phyloP scores from a whole-genome alignment of 441 rosid species.

The Erysimum cheiri region DNA sequence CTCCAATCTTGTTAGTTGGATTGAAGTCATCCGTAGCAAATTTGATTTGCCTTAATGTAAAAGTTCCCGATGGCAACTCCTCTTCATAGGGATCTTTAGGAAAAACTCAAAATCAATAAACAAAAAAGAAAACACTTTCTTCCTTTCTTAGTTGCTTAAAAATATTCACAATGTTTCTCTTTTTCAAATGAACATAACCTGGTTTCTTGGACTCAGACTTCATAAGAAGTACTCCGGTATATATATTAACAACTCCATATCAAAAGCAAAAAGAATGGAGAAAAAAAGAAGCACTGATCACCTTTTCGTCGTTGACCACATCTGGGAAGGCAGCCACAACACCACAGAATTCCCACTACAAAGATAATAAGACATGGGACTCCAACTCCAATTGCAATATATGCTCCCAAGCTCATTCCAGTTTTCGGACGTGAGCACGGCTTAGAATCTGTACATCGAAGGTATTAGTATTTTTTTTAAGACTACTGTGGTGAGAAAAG shows the following conservation, averaged over 20 bases:
- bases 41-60: conserved; percentile 69
- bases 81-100: conserved; percentile 46
- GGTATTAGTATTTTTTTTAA: conserved; percentile 9
- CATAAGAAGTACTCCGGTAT: conserved; percentile 5
- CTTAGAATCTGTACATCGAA: conserved; percentile 52
- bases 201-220: conserved; percentile 15
- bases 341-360: conserved; percentile 52
- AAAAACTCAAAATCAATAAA: conserved; percentile 29
- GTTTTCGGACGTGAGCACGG: conserved; percentile 36
- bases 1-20: conserved; percentile 74
- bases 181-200: conserved; percentile 22
- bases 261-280: background rate
- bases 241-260: conserved; percentile 2
- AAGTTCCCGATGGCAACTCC: conserved; percentile 55
- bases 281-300: conserved; percentile 24
- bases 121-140: conserved; percentile 8
- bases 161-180: background rate
- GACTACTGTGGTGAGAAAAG: conserved; percentile 11
- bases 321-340: conserved; percentile 46
- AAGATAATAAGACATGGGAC: conserved; percentile 43
- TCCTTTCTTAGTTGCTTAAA: conserved; percentile 21
- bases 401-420: conserved; percentile 38
- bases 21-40: conserved; percentile 72
- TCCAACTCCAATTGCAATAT: conserved; percentile 48
- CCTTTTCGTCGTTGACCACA: conserved; percentile 47